Evolutionary conservation across 768 basidiomycete genomes (phyloP), one percentile per base, ranked within the genome.

Genomic region (Termitomyces eurrhizus): DNA sequence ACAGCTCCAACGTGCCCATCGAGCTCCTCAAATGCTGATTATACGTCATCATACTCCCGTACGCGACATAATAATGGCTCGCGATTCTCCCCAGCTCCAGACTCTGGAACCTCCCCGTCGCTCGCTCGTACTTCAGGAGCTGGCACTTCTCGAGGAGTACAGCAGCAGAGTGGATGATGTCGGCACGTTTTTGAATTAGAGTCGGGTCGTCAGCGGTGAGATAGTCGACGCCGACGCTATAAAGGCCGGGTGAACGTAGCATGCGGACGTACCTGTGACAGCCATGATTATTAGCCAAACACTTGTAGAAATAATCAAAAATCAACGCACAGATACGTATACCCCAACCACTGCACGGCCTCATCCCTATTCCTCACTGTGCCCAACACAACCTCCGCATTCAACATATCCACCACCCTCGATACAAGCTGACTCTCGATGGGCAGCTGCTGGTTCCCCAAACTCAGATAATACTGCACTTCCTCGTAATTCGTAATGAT

Each of bases 401-500:
- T 98, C 67, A 98, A 73, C 69, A 97, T 96, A 70, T 99, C 97
- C 32, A 93, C 92, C 64, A 99, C 78, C 72, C 90, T 94, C 39
- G 86, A 79, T 33, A 99, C 92, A 63, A 96, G 93, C 75, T 98
- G 97, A 16, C 86, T 88, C 75, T 99, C 97, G 70, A 99, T 99
- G 0, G 97, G 97, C 14, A 99, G 82, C 71, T 98, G 97, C 74
- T 97, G 95, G 69, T 98, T 98, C 79, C 97, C 77, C 74, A 98
- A 78, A 67, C 89, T 92, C 29, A 98, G 80, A 70, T 98, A 99
- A 72, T 98, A 99, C 73, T 98, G 97, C 45, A 99, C 81, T 72
- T 99, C 97, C 2, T 89, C 85, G 68, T 98, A 95, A 70, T 95
- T 98, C 45, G 97, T 99, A 75, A 98, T 98, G 73, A 99, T 97